These are phyloP conservation scores for Aristolochia californica DNA, from an alignment of 164 flowering plant species.

Conservation along the genomic window DNA sequence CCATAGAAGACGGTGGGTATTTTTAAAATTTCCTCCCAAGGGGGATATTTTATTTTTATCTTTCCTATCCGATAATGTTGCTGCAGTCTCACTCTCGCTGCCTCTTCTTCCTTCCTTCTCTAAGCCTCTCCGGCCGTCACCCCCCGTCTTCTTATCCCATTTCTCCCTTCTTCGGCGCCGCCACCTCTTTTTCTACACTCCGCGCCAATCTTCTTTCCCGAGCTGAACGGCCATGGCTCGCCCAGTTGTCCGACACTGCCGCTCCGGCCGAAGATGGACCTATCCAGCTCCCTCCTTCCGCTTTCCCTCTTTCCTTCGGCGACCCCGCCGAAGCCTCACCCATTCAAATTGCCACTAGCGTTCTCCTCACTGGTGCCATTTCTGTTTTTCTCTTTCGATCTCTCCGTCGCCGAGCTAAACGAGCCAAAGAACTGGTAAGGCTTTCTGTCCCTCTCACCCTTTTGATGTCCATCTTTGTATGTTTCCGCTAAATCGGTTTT, in stretches of 20 bases:
- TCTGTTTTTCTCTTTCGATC: slow-evolving; percentile 86
- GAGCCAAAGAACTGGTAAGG: slow-evolving; percentile 72
- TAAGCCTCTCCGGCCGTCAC: not conserved
- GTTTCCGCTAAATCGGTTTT: slow-evolving; percentile 1
- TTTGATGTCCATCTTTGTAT: not conserved
- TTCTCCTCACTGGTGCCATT: slow-evolving; percentile 90
- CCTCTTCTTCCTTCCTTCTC: not conserved
- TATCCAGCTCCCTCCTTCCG: slow-evolving; percentile 35
- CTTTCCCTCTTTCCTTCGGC: slow-evolving; percentile 38
- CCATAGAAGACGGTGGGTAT: not conserved
- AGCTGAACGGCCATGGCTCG: slow-evolving; percentile 20
- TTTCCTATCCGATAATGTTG: not conserved
- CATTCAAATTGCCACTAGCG: slow-evolving; percentile 76
- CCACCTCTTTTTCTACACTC: slow-evolving; percentile 1
- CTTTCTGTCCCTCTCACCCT: not conserved
- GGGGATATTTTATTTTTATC: not conserved
- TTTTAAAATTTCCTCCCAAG: not conserved
- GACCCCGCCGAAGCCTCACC: slow-evolving; percentile 54
- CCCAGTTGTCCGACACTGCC: slow-evolving; percentile 19
- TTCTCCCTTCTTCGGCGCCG: slow-evolving; percentile 13
- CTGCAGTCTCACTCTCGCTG: not conserved
- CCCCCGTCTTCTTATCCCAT: slow-evolving; percentile 2
- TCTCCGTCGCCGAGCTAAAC: slow-evolving; percentile 70
- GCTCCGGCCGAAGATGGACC: slow-evolving; percentile 39
- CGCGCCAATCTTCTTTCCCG: slow-evolving; percentile 18